These are phyloP conservation scores for Ustilago shanxiensis DNA, from an alignment of 1,284 basidiomycete species.

Conservation along the genomic window DNA sequence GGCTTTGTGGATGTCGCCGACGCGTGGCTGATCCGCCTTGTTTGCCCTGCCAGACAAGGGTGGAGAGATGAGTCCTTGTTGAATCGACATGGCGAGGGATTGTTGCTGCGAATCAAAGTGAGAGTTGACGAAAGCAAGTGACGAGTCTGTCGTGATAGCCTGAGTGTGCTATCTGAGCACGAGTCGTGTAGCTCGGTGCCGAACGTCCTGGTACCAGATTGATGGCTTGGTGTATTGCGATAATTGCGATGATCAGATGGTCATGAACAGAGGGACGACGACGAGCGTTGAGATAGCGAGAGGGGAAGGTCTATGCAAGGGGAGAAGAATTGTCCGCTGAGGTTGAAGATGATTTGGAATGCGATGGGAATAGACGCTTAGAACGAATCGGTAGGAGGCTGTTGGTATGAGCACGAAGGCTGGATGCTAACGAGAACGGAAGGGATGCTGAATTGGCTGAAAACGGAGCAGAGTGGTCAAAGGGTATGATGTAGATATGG, in stretches of 20 bases:
- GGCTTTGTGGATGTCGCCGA: slow-evolving; percentile 16
- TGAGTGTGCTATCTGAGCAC: too few relatives aligned
- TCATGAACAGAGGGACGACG: not conserved
- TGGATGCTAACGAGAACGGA: not conserved
- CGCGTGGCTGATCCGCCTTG: slow-evolving; percentile 36
- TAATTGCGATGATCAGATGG: slow-evolving; percentile 6
- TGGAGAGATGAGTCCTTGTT: slow-evolving; percentile 45
- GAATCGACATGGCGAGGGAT: slow-evolving; percentile 28
- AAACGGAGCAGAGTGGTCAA: not conserved
- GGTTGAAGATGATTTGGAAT: not conserved
- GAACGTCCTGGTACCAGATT: not conserved
- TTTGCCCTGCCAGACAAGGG: slow-evolving; percentile 32
- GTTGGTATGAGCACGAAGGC: not conserved
- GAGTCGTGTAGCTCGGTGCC: slow-evolving; percentile 9
- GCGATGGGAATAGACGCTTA: not conserved
- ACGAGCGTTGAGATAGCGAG: not conserved
- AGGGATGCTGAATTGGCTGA: not conserved
- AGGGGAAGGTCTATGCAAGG: not conserved
- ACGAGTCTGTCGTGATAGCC: too few relatives aligned
- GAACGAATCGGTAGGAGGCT: not conserved
- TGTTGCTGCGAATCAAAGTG: not conserved
- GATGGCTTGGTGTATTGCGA: not conserved
- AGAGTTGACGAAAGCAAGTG: not conserved
- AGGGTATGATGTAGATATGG: not conserved
- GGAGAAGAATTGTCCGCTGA: not conserved